A percentile compares a stretch with the other conserved stretches of the same genome.
Conservation (phyloP, 495 filamentous ascomycete species). For the Oidiodendron maius region DNA sequence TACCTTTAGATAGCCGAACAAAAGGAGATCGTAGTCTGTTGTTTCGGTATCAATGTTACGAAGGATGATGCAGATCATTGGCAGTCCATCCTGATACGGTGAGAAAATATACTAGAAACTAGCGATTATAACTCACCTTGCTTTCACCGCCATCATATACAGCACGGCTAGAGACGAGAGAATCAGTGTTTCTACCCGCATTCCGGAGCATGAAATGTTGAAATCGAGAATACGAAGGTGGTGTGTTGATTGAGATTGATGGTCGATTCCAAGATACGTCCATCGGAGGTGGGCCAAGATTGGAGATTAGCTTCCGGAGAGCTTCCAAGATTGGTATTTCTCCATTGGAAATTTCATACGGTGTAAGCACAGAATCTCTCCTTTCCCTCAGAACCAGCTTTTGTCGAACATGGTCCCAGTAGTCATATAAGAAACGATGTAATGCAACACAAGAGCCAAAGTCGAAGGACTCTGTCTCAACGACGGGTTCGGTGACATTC, state of each 20-base stretch:
- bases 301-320: constrained; percentile 51
- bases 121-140: constrained; percentile 32
- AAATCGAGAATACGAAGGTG: constrained; percentile 57
- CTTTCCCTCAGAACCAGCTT: constrained; percentile 52
- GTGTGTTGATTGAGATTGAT: constrained; percentile 48
- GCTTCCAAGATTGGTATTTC: constrained; percentile 44
- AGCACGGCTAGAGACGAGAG: constrained; percentile 50
- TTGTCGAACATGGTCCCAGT: constrained; percentile 61
- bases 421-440: constrained; percentile 61
- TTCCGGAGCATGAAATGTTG: constrained; percentile 66
- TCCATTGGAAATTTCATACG: constrained; percentile 36
- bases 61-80: constrained; percentile 61
- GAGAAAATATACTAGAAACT: not conserved
- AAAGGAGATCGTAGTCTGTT: constrained; percentile 53
- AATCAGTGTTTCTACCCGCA: constrained; percentile 54
- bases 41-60: constrained; percentile 55
- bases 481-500: constrained; percentile 24
- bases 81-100: constrained; percentile 45
- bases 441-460: constrained; percentile 61
- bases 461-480: constrained; percentile 51
- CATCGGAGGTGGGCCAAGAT: constrained; percentile 56
- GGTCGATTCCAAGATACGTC: constrained; percentile 60
- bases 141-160: constrained; percentile 65
- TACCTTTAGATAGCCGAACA: constrained; percentile 60
- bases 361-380: constrained; percentile 43